Conservation (phyloP, 352 stramenopile species). For the Phytophthora lateralis region DNA sequence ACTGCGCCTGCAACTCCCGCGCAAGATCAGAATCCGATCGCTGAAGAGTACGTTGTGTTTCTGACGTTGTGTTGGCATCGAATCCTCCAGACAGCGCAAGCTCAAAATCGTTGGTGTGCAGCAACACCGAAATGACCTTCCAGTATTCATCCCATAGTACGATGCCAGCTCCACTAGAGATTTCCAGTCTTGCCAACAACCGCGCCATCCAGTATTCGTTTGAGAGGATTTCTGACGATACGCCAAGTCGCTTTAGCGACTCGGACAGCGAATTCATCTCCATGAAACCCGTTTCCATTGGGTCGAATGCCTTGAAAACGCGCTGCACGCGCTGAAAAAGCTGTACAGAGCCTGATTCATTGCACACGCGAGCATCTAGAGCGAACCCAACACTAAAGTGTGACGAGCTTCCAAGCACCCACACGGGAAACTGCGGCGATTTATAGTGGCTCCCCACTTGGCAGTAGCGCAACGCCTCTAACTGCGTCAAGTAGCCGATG, state of each 20-base stretch:
- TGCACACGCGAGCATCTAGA: conserved; percentile 52
- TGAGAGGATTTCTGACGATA: conserved; percentile 50
- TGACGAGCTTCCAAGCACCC: conserved; percentile 89
- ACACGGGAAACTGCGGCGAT: conserved; percentile 84
- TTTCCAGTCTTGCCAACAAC: conserved; percentile 58
- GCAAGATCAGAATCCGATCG: conserved; percentile 78
- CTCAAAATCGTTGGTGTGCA: conserved; percentile 77
- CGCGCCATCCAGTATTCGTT: conserved; percentile 76
- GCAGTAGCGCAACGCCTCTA: conserved; percentile 91
- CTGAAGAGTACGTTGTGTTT: conserved; percentile 12
- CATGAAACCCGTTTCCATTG: conserved; percentile 91
- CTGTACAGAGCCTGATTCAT: conserved; percentile 70
- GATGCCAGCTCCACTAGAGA: conserved; percentile 80
- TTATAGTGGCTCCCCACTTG: conserved; percentile 93
- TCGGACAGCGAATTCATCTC: conserved; percentile 56
- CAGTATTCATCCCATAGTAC: conserved; percentile 94
- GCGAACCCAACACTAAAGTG: conserved; percentile 93
- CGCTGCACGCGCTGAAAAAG: conserved; percentile 88
- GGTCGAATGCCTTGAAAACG: conserved; percentile 90
- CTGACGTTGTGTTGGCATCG: conserved; percentile 5
- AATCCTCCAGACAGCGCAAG: conserved; percentile 64
- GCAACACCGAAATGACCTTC: conserved; percentile 80
- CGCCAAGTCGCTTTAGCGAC: conserved; percentile 72
- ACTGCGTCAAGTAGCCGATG: conserved; percentile 89
- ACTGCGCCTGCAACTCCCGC: conserved; percentile 75